Evolutionary conservation across 176 grass and related monocot species (phyloP), one percentile per base, ranked within the genome.

Genomic region (Oryza rufipogon): DNA sequence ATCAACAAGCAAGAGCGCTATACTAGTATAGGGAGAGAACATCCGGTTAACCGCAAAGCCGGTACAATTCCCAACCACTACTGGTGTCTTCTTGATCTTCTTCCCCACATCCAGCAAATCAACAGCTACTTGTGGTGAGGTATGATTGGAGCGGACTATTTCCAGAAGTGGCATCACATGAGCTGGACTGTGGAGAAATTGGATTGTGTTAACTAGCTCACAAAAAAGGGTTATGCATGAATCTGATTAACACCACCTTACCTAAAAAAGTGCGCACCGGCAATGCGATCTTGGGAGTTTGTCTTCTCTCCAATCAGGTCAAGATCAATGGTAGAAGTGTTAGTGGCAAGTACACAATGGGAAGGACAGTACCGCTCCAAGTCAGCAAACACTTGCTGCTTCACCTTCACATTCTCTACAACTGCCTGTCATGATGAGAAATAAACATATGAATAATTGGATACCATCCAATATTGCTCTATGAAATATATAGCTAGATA

Each of bases 321-420:
- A 64, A 98, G 86, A 95, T 98, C 96, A 83, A 95, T 93, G 52
- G 91, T 95, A 64, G 93, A 98, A 36, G 96, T 98, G 83, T 98
- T 98, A n/a, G 88, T 98, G 70, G 93, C 96, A 42, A 98, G 89
- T 73, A 95, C 66, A 66, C 96, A 98, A 82, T 93, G 86, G 20
- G 91, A 84, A 48, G 91, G 89, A 10, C 93, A 95, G 46, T 87
- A 92, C 84, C 89, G 90, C 88, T 95, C 91, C 22, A 98, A 84
- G 48, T 98, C 96, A 6, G 83, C 22, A 87, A 95, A 95, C 87
- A 95, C 90, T 88, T 95, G 93, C 76, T 95, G 93, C 87, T 98
- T 98, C 78, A 95, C 88, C 9, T 86, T 86, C 48, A 95, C 87
- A 81, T 98, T 92, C 81, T 98, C 96, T 67, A 92, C 89, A 75